Base-by-base conservation (phyloP, 768 basidiomycete species). In the Agaricus sinodeliciosus region DNA sequence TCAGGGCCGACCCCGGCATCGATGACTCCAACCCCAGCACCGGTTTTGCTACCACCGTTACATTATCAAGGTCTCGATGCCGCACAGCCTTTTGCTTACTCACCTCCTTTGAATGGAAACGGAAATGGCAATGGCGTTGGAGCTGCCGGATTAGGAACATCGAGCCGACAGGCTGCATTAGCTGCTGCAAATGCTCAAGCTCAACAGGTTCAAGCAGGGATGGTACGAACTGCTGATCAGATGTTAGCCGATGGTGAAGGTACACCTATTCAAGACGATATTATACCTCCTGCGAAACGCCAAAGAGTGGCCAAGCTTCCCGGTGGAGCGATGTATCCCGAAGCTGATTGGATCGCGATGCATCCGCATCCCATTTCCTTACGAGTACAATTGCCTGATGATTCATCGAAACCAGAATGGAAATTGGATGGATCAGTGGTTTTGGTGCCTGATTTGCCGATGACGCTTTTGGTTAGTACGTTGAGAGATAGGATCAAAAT, bases 281-380 rank as follows among this genome's bases (percentile, higher is more conserved):
- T 54, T 7, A 71, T 83, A 18, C 89, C 87, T 19, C 86, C 90
- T 4, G 83, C 94, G 44, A 99, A 99, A 69, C 77, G 93, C 49
- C 89, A 91, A 61, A 83, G 82, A 51, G 81, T 95, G 12, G 86
- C 87, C 25, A 94, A 93, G 67, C 69, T 93, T 35, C 88, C 90
- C 2, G 90, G 84, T 26, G 92, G 92, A 0, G 82, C 82, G 49
- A 69, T 87, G 51, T 96, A 94, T 67, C 79, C 91, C 6, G 94
- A 93, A 62, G 76, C 81, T 49, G 90, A 94, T 66, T 97, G 94
- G 94, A 82, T 92, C 59, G 75, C 75, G 43, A 84, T 92, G 80
- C 92, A 97, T 65, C 90, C 93, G 84, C 87, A 94, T 59, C 88
- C 95, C 11, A 90, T 98, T 61, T 85, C 86, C 22, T 76, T 99